Evolutionary conservation across 495 filamentous ascomycete species (phyloP), one percentile per base, ranked within the genome.

Genomic region (Podospora anserina): DNA sequence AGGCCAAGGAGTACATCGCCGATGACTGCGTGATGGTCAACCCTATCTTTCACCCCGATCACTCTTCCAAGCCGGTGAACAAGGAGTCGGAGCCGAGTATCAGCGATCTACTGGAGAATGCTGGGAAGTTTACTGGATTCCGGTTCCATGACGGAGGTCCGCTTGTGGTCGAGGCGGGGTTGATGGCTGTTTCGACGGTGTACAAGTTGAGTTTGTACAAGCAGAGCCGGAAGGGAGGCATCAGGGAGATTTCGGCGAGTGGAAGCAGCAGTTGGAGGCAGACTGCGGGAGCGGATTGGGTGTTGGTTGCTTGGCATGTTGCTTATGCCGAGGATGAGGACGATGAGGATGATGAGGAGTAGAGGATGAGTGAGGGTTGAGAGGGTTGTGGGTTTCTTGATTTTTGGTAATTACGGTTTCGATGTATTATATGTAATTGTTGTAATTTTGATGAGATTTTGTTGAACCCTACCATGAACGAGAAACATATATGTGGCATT

Each of bases 1-100:
- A 70, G 0, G 72, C 75, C 0, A 68, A 69, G 16, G 77, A 79
- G 19, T 79, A 79, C 74, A 59, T 78, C 58, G 76, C 76, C 26
- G 71, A 75, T 54, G 77, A 79, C 74, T 77, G 75, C 70, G 68
- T 77, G 66, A 77, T 79, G 72, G 71, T 79, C 71, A 78, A 78
- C 70, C 78, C 78, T 20, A 44, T 79, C 16, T 68, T 79, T 19
- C 53, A 61, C 0, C 68, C 68, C 0, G 26, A 60, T 32, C 68
- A 68, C 1, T 63, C 67, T n/a, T 34, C 60, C 23, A 30, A 70
- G 55, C 74, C 75, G 26, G 58, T 77, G 59, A n/a, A 34, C 34
- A 74, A 71, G 61, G 67, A 77, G 32, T 73, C 71, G 16, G 69
- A 72, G 11, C 75, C 76, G 4, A 67, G 2, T 9, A 69, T 78